Base-by-base conservation (phyloP, 208 protist genomes). In the Balamuthia mandrillaris region DNA sequence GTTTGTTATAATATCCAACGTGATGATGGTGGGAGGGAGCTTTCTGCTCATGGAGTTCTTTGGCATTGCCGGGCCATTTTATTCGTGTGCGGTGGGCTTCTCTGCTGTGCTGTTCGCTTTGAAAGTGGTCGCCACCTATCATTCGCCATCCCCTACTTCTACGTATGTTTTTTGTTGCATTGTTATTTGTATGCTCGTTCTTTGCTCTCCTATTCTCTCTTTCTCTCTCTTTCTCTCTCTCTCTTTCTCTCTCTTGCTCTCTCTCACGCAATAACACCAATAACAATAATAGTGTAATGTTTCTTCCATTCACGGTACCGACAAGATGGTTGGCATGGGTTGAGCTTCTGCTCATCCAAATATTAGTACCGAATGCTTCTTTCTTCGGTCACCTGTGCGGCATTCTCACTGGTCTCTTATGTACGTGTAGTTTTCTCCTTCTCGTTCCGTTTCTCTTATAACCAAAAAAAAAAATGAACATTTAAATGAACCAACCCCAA, bases 261-360 rank as follows among this genome's bases (percentile, higher is more conserved):
- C n/a, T n/a, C n/a, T n/a, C n/a, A n/a, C n/a, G n/a, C n/a, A n/a
- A n/a, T n/a, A n/a, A n/a, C n/a, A n/a, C n/a, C n/a, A n/a, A n/a
- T n/a, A n/a, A n/a, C n/a, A n/a, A n/a, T n/a, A n/a, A n/a, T n/a
- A n/a, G n/a, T n/a, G n/a, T n/a, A n/a, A n/a, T n/a, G n/a, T n/a
- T n/a, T n/a, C n/a, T n/a, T n/a, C n/a, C n/a, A n/a, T n/a, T n/a
- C n/a, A n/a, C 42, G 24, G 44, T 85, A 27, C 58, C 79, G 3
- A 85, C 79, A 14, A 29, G 74, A 47, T 85, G 74, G 27, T 24
- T 85, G 35, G 42, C 66, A 51, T 85, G 79, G 79, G 21, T 75
- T 31, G 79, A 85, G 58, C 63, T 85, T 27, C n/a, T 85, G 58
- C 63, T 85, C 79, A 85, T 85, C n/a, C 58, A 84, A 12, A 21